These are phyloP conservation scores for Silene uniflora DNA, from an alignment of 148 eudicot species.

Conservation along the genomic window DNA sequence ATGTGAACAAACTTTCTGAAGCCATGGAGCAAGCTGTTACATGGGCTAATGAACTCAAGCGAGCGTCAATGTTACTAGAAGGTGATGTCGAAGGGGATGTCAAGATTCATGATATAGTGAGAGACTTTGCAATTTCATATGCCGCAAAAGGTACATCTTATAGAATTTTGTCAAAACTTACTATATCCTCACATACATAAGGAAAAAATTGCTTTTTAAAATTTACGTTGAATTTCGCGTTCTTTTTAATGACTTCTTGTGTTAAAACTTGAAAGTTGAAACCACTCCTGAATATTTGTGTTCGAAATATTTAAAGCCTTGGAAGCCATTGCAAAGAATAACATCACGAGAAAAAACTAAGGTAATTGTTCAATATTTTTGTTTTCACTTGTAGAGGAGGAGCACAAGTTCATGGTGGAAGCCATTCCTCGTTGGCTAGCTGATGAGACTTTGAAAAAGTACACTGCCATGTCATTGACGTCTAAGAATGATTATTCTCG, in stretches of 20 bases:
- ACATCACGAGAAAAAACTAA: no score
- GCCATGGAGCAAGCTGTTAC: background rate
- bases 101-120: conserved; percentile 3
- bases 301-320: no score
- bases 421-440: conserved; percentile 8
- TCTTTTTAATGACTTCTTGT: no score
- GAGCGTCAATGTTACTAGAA: conserved; percentile 6
- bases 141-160: background rate
- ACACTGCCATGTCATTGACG: conserved; percentile 13
- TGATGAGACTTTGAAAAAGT: background rate
- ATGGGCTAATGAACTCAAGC: background rate
- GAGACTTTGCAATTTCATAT: conserved; percentile 1
- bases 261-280: no score
- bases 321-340: no score
- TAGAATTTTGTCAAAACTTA: no score
- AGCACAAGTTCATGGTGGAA: background rate
- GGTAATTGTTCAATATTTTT: background rate
- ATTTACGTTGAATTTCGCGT: no score
- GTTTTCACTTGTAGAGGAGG: background rate
- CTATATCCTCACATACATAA: no score
- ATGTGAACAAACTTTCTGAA: background rate
- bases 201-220: no score
- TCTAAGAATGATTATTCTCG: background rate
- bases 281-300: background rate
- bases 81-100: background rate